Percentiles rank a stretch among this genome's conserved stretches.
Evolutionary conservation across 371 early-diverging fungal genomes (phyloP).

Genomic region (Syncephalis plumigaleata): DNA sequence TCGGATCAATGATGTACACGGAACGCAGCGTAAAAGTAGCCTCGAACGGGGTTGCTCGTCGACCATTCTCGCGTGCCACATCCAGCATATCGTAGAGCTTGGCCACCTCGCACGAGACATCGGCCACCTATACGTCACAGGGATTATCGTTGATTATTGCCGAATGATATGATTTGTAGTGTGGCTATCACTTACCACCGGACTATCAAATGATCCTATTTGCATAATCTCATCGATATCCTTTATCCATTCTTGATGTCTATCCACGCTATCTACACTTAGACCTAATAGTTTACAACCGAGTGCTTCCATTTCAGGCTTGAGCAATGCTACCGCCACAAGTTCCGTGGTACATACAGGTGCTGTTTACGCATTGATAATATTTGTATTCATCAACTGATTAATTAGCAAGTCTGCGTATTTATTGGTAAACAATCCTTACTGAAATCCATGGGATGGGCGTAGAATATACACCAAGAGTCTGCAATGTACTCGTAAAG

Average conservation of each 20-base stretch:
- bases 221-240: conserved; percentile 72
- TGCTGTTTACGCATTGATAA: no score
- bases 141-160: no score
- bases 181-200: conserved; percentile 57
- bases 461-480: conserved; percentile 85
- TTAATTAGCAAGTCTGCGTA: no score
- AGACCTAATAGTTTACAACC: conserved; percentile 81
- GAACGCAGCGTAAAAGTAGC: conserved; percentile 90
- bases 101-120: conserved; percentile 63
- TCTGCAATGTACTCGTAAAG: conserved; percentile 77
- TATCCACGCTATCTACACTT: conserved; percentile 63
- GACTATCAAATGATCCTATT: conserved; percentile 59
- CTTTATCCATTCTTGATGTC: conserved; percentile 72
- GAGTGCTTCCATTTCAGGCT: conserved; percentile 55
- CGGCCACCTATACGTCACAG: conserved; percentile 33
- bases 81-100: conserved; percentile 91
- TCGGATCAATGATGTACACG: conserved; percentile 88
- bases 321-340: conserved; percentile 69
- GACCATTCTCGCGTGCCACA: conserved; percentile 7
- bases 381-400: no score
- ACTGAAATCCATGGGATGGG: conserved; percentile 87
- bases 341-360: conserved; percentile 95
- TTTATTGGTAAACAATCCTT: no score
- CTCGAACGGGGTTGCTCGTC: conserved; percentile 10
- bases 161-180: no score